phyloP scores from a whole-genome alignment of 1,139 yeast species.

The Blastobotrys proliferans region DNA sequence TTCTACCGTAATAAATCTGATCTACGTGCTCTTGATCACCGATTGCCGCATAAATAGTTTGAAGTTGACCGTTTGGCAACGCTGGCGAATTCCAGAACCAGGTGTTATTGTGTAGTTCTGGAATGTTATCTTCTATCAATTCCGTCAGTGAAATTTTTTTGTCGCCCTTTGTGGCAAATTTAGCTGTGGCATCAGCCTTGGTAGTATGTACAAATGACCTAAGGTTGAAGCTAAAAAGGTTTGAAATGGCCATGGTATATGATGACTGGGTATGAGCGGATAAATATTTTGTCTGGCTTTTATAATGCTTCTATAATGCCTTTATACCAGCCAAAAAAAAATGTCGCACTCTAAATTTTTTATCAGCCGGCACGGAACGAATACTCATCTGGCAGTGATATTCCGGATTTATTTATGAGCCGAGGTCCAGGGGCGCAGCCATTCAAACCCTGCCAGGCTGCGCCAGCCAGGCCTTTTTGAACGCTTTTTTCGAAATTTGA shows the following conservation, averaged over 20 bases:
- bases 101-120: constrained; percentile 44
- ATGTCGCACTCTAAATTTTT: no score
- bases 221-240: neutral
- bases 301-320: neutral
- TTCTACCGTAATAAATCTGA: constrained; percentile 71
- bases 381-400: no score
- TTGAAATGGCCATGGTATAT: neutral
- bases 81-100: constrained; percentile 58
- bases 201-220: constrained; percentile 18
- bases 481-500: no score
- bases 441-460: no score
- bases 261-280: neutral
- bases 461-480: no score
- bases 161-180: constrained; percentile 30
- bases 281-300: neutral
- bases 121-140: constrained; percentile 42
- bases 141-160: constrained; percentile 34
- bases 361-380: no score
- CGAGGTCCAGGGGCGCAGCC: no score
- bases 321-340: no score
- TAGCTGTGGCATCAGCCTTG: constrained; percentile 29
- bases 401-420: no score
- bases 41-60: constrained; percentile 62
- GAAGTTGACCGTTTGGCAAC: constrained; percentile 69
- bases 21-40: constrained; percentile 51